A percentile compares a stretch with the other conserved stretches of the same genome.
These are phyloP conservation scores for Naganishia vishniacii DNA, from an alignment of 768 basidiomycete species.

Conservation along the genomic window DNA sequence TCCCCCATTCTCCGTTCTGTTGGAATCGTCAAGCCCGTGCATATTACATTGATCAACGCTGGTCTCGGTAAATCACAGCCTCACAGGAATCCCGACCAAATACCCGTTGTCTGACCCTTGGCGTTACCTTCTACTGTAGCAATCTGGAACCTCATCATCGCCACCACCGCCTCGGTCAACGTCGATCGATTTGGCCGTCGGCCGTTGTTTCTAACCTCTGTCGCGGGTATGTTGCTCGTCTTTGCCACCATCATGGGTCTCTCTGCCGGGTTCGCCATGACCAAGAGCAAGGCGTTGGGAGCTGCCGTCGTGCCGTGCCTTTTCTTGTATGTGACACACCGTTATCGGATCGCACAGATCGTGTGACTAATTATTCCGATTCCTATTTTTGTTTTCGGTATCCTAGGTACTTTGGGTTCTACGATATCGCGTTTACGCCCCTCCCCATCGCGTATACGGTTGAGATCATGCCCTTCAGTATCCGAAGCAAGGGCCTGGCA, in stretches of 20 bases:
- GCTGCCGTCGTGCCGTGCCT: slow-evolving; percentile 42
- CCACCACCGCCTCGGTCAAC: slow-evolving; percentile 31
- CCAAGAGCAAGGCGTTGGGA: slow-evolving; percentile 28
- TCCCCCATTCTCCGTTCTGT: slow-evolving; percentile 1
- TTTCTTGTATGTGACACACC: slow-evolving; percentile 32
- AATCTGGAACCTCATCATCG: slow-evolving; percentile 21
- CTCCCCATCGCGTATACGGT: slow-evolving; percentile 22
- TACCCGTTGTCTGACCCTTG: slow-evolving; percentile 1
- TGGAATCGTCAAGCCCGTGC: slow-evolving; percentile 11
- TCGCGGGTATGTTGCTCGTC: slow-evolving; percentile 34
- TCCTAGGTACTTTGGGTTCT: slow-evolving; percentile 20
- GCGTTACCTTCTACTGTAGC: slow-evolving; percentile 5
- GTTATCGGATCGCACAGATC: slow-evolving; percentile 3
- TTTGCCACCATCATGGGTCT: slow-evolving; percentile 34
- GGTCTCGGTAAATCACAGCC: slow-evolving; percentile 19
- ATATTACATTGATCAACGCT: slow-evolving; percentile 16
- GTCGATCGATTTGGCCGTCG: slow-evolving; percentile 44
- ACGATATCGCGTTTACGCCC: slow-evolving; percentile 16
- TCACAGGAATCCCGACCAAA: slow-evolving; percentile 7
- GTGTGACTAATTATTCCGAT: neutral
- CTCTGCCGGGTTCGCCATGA: slow-evolving; percentile 35
- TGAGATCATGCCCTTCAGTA: slow-evolving; percentile 31
- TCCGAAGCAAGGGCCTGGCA: slow-evolving; percentile 32
- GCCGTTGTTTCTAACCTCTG: slow-evolving; percentile 36
- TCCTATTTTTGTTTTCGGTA: neutral